Conservation (phyloP, 2,329 filamentous ascomycete genomes). For the Corniculantispora saksenae region DNA sequence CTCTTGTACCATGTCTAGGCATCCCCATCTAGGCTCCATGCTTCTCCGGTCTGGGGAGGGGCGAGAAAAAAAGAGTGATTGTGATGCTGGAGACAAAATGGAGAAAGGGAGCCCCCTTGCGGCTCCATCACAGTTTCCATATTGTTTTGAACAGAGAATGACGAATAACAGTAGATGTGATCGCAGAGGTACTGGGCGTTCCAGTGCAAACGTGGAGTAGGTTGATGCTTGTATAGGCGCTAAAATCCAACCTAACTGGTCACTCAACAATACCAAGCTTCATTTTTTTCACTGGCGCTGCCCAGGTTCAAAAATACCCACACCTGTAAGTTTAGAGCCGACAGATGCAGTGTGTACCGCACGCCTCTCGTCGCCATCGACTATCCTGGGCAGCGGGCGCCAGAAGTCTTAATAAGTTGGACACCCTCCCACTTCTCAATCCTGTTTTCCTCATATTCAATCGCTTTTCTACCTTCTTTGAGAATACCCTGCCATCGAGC, state of each 20-base stretch:
- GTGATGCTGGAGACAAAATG: not conserved
- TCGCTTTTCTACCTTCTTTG: not conserved
- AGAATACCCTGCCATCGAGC: not conserved
- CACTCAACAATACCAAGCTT: not conserved
- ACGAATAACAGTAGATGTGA: not conserved
- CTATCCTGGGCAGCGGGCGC: not conserved
- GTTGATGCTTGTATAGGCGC: not conserved
- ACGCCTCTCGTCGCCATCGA: not conserved
- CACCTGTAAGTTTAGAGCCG: not conserved
- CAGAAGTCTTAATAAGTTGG: constrained; percentile 3
- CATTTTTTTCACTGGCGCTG: not conserved
- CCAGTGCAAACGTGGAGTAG: not conserved
- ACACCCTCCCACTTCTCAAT: not conserved
- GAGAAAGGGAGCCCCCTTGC: not conserved
- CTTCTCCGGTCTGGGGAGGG: not conserved
- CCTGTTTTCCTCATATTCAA: not conserved
- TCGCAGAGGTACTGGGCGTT: not conserved
- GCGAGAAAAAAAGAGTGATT: not conserved
- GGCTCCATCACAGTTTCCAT: not conserved
- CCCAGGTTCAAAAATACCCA: constrained; percentile 12
- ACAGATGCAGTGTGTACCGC: not conserved
- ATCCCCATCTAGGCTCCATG: constrained; percentile 4
- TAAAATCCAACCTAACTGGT: not conserved
- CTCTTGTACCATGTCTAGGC: not conserved
- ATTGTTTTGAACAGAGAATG: not conserved